Evolutionary conservation across 2,329 filamentous ascomycete genomes (phyloP), one percentile per base, ranked within the genome.

Genomic region (Rutstroemia sydowiana): DNA sequence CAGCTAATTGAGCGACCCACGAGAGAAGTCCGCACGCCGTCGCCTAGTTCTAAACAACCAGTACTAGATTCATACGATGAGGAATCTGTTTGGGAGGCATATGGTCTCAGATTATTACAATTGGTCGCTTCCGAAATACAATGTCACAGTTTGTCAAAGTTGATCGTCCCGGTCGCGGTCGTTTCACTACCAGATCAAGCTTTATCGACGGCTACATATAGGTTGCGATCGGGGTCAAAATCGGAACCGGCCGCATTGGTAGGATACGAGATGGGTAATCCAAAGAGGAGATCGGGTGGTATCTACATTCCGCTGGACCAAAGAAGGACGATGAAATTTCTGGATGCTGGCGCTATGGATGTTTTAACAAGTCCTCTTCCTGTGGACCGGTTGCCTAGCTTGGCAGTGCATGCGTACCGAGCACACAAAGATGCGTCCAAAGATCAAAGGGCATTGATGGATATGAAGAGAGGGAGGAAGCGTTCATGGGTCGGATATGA

Each of bases 401-500:
- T 95, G 46, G 84, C 87, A 55, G 82, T 93, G 14, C 89, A 92
- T 66, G 89, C 87, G 41, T 95, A 95, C 70, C 84, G 86, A 61
- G 82, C 85, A 43, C 85, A 88, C 64, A 87, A 87, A 67, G 83
- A 90, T 61, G 85, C 87, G 20, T 75, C 79, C 31, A 82, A 80
- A 63, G 86, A 91, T 63, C 84, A 89, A 64, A 78, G 85, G 54
- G 80, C 82, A 16, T 77, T 90, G 55, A 66, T 90, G 52, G 85
- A 87, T 54, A 75, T 85, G 54, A 85, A 85, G 63, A 82, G 85
- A 59, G 82, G 84, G 41, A 79, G 90, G 51, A 95, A 95, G 68
- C 81, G 89, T 48, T 95, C 91, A 0, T 95, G 91, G 91, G 89
- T 95, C 39, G 90, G 91, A 23, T 78, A 95, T 10, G 81, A 88